Base-by-base conservation (phyloP, 495 filamentous ascomycete genomes). In the Tuber aestivum region DNA sequence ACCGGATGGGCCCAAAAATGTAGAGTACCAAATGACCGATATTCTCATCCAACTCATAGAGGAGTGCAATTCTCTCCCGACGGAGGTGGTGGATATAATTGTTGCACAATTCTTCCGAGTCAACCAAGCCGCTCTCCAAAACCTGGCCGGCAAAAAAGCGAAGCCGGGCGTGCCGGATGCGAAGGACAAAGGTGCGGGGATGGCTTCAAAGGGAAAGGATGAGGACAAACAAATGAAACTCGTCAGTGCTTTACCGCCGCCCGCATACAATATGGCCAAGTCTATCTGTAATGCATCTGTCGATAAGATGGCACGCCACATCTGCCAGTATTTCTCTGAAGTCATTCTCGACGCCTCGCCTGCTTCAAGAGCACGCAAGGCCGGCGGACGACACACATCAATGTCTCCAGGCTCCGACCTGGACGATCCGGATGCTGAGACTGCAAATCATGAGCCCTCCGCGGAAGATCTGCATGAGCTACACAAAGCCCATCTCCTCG, bases 311-410 rank as follows among this genome's bases (percentile, higher is more conserved):
- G 91, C 93, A 1, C 90, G 94, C 70, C 91, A 94, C 79, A 91
- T 97, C 73, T 94, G 93, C 78, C 94, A 96, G 82, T 99, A 97
- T 82, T 99, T 99, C 84, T 95, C 94, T 83, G 93, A 97, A 75
- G 93, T 98, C 37, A 95, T 99, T 73, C 89, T 97, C 69, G 93
- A 97, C 79, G 91, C 92, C 20, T 93, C 95, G 0, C 87, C 89
- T 3, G 78, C 81, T 83, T 48, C 79, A 32, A 56, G 78, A 14
- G 70, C 70, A 20, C 76, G 80, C 21, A 77, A 72, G 68, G 16
- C 23, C 71, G 75, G 32, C 81, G 50, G 79, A 71, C 78, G 78
- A 27, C 78, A 80, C 38, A 80, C 74, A 0, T 81, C 75, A 2
- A 86, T 85, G 56, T 84, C 81, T 23, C 85, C 85, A 1, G 85